Conservation (phyloP, 805 yeast genomes). For the Wickerhamiella occidentalis region DNA sequence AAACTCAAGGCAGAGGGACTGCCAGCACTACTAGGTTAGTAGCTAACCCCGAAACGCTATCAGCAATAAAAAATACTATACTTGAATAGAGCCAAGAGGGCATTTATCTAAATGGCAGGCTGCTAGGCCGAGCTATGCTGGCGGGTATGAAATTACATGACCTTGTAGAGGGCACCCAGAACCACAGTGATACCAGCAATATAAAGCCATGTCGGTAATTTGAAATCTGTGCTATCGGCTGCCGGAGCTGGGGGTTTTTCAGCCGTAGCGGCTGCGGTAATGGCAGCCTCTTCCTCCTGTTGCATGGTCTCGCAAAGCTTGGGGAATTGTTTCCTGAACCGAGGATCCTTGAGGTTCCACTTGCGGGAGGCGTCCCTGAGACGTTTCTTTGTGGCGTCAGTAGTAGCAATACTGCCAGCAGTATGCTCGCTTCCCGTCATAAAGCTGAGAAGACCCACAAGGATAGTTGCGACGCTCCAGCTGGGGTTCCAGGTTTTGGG, state of each 20-base stretch:
- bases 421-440: constrained; percentile 78
- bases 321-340: constrained; percentile 55
- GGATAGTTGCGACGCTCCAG: constrained; percentile 81
- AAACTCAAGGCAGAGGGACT: no score
- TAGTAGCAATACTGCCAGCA: constrained; percentile 59
- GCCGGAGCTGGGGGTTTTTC: background rate
- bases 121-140: no score
- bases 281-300: background rate
- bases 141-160: no score
- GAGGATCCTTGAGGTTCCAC: constrained; percentile 39
- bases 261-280: background rate
- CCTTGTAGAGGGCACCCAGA: constrained; percentile 7
- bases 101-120: no score
- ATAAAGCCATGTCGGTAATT: constrained; percentile 5
- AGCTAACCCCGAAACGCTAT: no score
- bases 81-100: no score
- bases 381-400: constrained; percentile 42
- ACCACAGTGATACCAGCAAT: constrained; percentile 1
- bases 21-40: no score
- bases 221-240: background rate
- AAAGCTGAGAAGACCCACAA: constrained; percentile 71
- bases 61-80: background rate
- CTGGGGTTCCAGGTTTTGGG: constrained; percentile 91
- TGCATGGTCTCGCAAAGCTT: constrained; percentile 34
- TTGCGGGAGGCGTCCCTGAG: constrained; percentile 46